Evolutionary conservation across 345 rosid species (phyloP).

Genomic region (Citrus hindsii): DNA sequence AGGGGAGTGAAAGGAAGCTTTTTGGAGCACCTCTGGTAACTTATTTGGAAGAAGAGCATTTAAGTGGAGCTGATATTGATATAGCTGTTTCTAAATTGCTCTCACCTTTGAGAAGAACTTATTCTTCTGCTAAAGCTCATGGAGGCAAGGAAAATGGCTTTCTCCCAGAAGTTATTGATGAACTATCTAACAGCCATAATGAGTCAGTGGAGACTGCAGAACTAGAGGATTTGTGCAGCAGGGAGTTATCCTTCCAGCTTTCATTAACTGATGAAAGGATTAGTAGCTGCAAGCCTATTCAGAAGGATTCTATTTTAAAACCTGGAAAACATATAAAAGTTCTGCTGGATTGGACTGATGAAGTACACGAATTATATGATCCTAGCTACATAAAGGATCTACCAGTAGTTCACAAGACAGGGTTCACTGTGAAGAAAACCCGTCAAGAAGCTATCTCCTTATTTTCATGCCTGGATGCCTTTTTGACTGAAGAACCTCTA

Average conservation of each 20-base stretch:
- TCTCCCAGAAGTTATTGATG: conserved; percentile 39
- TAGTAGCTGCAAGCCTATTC: conserved; percentile 38
- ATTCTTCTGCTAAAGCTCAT: conserved; percentile 33
- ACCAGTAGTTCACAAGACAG: conserved; percentile 70
- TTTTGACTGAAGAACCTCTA: conserved; percentile 88
- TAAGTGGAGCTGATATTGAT: conserved; percentile 61
- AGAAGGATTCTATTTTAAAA: conserved; percentile 44
- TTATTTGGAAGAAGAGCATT: conserved; percentile 45
- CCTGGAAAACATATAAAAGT: conserved; percentile 43
- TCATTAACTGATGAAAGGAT: conserved; percentile 36
- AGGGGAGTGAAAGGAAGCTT: conserved; percentile 38
- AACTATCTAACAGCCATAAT: conserved; percentile 37
- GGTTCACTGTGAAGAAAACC: conserved; percentile 63
- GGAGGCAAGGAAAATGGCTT: conserved; percentile 51
- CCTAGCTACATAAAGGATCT: conserved; percentile 66
- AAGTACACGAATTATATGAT: conserved; percentile 61
- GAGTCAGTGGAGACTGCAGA: conserved; percentile 31
- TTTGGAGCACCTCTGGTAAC: conserved; percentile 79
- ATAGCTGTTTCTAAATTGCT: conserved; percentile 45
- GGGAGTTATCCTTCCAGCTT: conserved; percentile 42
- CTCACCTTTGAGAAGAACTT: conserved; percentile 58
- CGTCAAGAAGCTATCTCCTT: conserved; percentile 73
- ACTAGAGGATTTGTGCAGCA: conserved; percentile 31
- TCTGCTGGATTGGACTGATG: conserved; percentile 68
- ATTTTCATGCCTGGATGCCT: conserved; percentile 94